These are phyloP conservation scores for Nakazawaea populi DNA, from an alignment of 805 yeast species.

Conservation along the genomic window DNA sequence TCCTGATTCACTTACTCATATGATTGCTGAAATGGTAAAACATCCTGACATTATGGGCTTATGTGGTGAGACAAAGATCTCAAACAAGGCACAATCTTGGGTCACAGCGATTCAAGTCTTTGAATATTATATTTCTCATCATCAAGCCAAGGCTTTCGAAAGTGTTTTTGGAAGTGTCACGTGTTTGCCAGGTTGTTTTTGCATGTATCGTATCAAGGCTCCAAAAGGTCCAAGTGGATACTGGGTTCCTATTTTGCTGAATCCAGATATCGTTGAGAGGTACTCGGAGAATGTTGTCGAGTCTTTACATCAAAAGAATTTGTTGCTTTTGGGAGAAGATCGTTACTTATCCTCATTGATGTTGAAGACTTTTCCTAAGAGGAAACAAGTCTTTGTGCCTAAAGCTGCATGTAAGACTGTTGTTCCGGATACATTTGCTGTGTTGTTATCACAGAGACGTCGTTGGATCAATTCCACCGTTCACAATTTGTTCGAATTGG, in stretches of 20 bases:
- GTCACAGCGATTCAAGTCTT: conserved; percentile 91
- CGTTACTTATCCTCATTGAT: conserved; percentile 78
- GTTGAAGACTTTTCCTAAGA: conserved; percentile 83
- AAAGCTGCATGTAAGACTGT: conserved; percentile 90
- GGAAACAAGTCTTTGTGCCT: conserved; percentile 81
- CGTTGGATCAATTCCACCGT: conserved; percentile 97
- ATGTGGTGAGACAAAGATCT: conserved; percentile 91
- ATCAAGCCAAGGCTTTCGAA: conserved; percentile 90
- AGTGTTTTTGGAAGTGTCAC: conserved; percentile 94
- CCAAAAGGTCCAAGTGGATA: conserved; percentile 75
- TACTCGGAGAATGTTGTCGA: conserved; percentile 82
- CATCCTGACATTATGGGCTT: conserved; percentile 87
- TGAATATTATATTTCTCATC: conserved; percentile 90
- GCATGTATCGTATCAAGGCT: conserved; percentile 84
- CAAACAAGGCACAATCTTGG: conserved; percentile 80
- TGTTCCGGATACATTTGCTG: conserved; percentile 78
- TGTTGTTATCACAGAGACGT: conserved; percentile 85
- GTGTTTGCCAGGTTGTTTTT: conserved; percentile 93
- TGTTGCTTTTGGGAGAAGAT: conserved; percentile 85
- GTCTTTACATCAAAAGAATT: conserved; percentile 80
- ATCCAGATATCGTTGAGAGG: conserved; percentile 89
- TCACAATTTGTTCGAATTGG: conserved; percentile 85
- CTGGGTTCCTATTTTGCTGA: conserved; percentile 93
- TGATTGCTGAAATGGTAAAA: conserved; percentile 84
- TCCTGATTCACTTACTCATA: conserved; percentile 84